Evolutionary conservation across 768 basidiomycete genomes (phyloP), one percentile per base, ranked within the genome.

Genomic region (Rubroboletus satanas): DNA sequence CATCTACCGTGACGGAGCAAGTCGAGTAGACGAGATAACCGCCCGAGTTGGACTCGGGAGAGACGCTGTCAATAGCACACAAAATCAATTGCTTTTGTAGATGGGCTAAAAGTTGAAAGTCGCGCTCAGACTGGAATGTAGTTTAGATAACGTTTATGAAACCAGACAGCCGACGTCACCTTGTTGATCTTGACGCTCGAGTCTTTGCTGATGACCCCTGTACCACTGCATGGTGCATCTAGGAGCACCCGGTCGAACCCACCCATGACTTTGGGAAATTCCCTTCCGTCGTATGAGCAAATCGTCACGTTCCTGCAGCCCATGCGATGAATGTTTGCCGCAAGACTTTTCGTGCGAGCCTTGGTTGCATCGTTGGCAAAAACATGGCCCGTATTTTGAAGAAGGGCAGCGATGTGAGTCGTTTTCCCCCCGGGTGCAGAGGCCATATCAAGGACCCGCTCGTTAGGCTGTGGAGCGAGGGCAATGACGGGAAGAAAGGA

Each of bases 401-500:
- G 80, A 33, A 99, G 81, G 17, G 97, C 97, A 11, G 96, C 88
- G 63, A 99, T 95, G 71, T 99, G 94, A 10, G 97, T 98, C 41
- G 97, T 91, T 75, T 99, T 99, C 7, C 97, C 97, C 28, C 97
- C 97, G 0, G 97, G 97, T 0, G 97, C 94, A 45, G 94, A 96
- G 2, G 96, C 95, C 96, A 99, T 98, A 70, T 99, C 97, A 54
- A 99, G 81, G 11, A 98, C 83, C 11, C 95, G 88, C 67, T 98
- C 97, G 56, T 90, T 83, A 2, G 93, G 93, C 66, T 95, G 89
- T 6, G 97, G 97, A 26, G 83, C 78, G 37, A 99, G 87, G 4
- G 97, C 93, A 59, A 98, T 95, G 66, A 98, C 97, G 51, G 97
- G 97, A n/a, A 99, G 82, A 80, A 99, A 98, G 1, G 97, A 98